Evolutionary conservation across 2,329 filamentous ascomycete genomes (phyloP), one percentile per base, ranked within the genome.

Genomic region (Fusarium miscanthi): DNA sequence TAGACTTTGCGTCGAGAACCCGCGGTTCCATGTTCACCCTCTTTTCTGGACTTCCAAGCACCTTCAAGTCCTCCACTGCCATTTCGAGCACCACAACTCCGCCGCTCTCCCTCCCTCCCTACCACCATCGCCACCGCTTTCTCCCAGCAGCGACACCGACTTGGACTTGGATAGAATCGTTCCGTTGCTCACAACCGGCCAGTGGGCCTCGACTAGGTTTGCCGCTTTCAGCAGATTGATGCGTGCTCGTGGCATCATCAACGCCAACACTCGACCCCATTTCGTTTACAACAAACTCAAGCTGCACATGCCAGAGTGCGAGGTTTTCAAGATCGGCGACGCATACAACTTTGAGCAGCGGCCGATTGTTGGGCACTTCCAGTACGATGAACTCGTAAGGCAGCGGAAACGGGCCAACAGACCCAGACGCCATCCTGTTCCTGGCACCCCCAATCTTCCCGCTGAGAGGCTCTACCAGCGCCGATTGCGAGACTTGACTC

Each of bases 391-490:
- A 5, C 30, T 23, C 3, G 11, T 19, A 0, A 19, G 6, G 5
- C 0, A 7, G 46, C 46, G 46, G 5, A 0, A 49, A 5, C 10
- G 4, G 23, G 30, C 21, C 6, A 3, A 6, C 4, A 12, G 1
- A 21, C 30, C 46, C 5, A 17, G 4, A 23, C 16, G 16, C 14
- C 46, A 49, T 49, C 46, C 46, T 3, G 16, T n/a, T 4, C 21
- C 46, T 9, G 30, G 46, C 30, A 2, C 16, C 16, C 6, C 7
- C 3, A 49, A 49, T 10, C 11, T 23, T 19, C 46, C 46, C 11
- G 14, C 3, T 1, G 8, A 49, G 30, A 13, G 46, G 13, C 46
- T 49, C 7, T 49, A 2, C 7, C 3, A 49, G n/a, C n/a, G 46
- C 3, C 16, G 8, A 14, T 19, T 49, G 16, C 46, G 16, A 0